Conservation (phyloP, 1,284 basidiomycete species). For the Ustilago esculenta region DNA sequence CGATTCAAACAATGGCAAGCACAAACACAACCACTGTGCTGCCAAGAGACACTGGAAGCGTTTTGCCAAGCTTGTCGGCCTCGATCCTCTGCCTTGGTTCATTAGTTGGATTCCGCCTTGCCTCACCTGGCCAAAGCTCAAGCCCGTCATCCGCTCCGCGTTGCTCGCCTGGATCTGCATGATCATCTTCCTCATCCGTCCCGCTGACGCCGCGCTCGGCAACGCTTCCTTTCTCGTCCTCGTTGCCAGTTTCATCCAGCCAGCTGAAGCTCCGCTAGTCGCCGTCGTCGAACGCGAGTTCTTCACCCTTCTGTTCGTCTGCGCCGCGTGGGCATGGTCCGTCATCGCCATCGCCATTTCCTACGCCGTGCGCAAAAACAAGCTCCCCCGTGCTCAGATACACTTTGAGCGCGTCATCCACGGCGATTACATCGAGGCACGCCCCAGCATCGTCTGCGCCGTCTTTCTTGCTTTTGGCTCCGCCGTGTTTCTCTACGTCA, state of each 20-base stretch:
- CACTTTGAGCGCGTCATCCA: conserved; percentile 41
- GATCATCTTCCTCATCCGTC: conserved; percentile 75
- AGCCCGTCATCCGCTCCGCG: conserved; percentile 76
- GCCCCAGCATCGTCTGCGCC: conserved; percentile 75
- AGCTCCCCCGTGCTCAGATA: conserved; percentile 69
- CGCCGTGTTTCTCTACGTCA: conserved; percentile 74
- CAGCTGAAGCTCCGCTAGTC: conserved; percentile 76
- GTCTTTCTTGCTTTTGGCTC: conserved; percentile 77
- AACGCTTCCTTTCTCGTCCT: conserved; percentile 77
- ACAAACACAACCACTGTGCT: conserved; percentile 2
- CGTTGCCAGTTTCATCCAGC: conserved; percentile 75
- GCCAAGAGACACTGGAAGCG: conserved; percentile 7
- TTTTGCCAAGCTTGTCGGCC: conserved; percentile 15
- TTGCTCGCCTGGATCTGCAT: conserved; percentile 75
- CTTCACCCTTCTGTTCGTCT: conserved; percentile 72
- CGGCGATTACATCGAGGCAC: conserved; percentile 47
- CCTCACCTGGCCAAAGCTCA: conserved; percentile 66
- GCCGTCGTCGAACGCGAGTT: conserved; percentile 77
- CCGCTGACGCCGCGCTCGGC: conserved; percentile 72
- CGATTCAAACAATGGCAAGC: conserved; percentile 27
- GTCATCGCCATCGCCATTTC: conserved; percentile 77
- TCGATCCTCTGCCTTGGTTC: conserved; percentile 34
- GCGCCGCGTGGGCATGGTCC: conserved; percentile 75
- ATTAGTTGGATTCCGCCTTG: conserved; percentile 45
- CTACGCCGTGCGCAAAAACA: conserved; percentile 72